Evolutionary conservation across 2,329 filamentous ascomycete genomes (phyloP).

Genomic region (Epichloe amarillans): DNA sequence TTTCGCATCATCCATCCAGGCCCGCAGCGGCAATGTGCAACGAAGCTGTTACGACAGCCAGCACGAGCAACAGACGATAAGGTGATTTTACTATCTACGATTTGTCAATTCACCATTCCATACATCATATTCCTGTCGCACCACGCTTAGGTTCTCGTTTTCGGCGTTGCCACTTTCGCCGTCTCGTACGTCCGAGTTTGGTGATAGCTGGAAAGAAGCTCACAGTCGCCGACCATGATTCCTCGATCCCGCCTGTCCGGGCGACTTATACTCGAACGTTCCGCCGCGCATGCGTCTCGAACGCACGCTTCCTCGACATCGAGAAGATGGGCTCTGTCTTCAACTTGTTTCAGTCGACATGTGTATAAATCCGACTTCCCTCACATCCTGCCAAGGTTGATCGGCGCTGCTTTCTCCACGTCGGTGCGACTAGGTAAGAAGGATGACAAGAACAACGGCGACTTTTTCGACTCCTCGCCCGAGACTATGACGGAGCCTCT

Average conservation of each 20-base stretch:
- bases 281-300: slow-evolving; percentile 16
- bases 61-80: slow-evolving; percentile 5
- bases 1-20: slow-evolving; percentile 9
- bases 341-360: slow-evolving; percentile 16
- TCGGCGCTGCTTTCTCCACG: slow-evolving; percentile 24
- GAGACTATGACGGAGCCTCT: slow-evolving; percentile 30
- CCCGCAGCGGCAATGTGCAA: slow-evolving; percentile 20
- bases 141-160: neutral
- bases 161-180: neutral
- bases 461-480: slow-evolving; percentile 37
- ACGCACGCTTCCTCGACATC: slow-evolving; percentile 12
- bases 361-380: slow-evolving; percentile 21
- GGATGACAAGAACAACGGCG: slow-evolving; percentile 26
- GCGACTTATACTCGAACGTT: slow-evolving; percentile 24
- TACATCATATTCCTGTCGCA: neutral
- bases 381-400: slow-evolving; percentile 14
- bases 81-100: neutral
- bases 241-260: slow-evolving; percentile 27
- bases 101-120: neutral
- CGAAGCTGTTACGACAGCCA: slow-evolving; percentile 12
- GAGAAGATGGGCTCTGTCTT: slow-evolving; percentile 15
- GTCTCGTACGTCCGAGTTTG: slow-evolving; percentile 4
- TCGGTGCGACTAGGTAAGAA: slow-evolving; percentile 21
- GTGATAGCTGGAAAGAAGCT: slow-evolving; percentile 1
- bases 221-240: slow-evolving; percentile 21